Percentiles rank a stretch among this genome's conserved stretches.
Conservation (phyloP, 2,329 filamentous ascomycete species). For the Pochonia chlamydosporia region DNA sequence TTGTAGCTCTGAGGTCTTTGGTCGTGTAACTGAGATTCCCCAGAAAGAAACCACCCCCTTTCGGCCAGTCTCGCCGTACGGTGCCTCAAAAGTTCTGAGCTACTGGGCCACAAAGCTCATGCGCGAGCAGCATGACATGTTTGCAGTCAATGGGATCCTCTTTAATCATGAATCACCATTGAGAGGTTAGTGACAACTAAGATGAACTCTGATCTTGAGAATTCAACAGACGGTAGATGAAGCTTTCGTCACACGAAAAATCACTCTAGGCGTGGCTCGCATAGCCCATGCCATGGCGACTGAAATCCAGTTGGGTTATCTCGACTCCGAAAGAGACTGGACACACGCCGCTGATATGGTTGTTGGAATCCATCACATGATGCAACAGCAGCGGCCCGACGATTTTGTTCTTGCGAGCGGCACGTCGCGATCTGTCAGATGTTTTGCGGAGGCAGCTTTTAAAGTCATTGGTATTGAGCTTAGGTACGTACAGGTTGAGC, state of each 20-base stretch:
- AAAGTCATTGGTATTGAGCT: background rate
- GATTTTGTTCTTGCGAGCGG: background rate
- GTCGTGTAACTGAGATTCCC: background rate
- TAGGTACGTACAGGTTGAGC: too few relatives aligned
- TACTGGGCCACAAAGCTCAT: background rate
- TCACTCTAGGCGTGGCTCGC: background rate
- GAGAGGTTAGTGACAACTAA: background rate
- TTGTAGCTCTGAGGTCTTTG: background rate
- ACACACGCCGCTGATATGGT: background rate
- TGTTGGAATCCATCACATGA: background rate
- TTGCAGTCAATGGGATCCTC: background rate
- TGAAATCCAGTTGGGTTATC: background rate
- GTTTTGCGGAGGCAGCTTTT: background rate
- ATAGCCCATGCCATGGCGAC: background rate
- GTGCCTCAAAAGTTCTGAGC: background rate
- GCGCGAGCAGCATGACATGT: background rate
- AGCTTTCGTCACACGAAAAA: background rate
- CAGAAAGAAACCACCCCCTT: background rate
- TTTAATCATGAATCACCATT: background rate
- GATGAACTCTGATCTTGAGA: background rate
- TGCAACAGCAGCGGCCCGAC: background rate
- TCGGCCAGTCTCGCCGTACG: background rate
- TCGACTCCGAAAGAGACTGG: background rate
- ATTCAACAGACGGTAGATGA: background rate
- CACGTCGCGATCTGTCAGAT: background rate